Conservation (phyloP, 1,284 basidiomycete genomes). For the Trichosporon sp. region DNA sequence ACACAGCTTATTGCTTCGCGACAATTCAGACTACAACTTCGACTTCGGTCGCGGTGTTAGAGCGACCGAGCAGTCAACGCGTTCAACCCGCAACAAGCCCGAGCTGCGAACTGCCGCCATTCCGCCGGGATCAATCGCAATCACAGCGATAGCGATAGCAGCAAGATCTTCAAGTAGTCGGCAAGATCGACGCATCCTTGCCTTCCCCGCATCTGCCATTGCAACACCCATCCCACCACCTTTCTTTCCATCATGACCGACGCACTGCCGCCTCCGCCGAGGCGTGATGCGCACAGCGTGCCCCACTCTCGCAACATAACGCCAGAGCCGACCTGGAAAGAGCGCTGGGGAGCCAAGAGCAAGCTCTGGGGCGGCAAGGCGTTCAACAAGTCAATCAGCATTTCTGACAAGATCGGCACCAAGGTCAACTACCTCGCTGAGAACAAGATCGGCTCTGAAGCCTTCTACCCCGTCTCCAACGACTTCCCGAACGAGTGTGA, state of each 20-base stretch:
- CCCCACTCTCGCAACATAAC: constrained; percentile 13
- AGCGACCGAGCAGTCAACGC: neutral
- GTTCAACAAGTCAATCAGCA: constrained; percentile 33
- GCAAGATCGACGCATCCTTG: neutral
- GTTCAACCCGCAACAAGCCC: neutral
- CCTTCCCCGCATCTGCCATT: neutral
- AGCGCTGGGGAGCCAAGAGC: constrained; percentile 28
- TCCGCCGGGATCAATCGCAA: neutral
- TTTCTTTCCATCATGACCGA: neutral
- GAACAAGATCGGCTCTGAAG: constrained; percentile 49
- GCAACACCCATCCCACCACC: neutral
- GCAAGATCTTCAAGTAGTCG: neutral
- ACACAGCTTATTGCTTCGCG: neutral
- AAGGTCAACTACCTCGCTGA: constrained; percentile 42
- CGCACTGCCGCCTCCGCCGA: neutral
- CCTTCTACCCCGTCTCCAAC: constrained; percentile 53
- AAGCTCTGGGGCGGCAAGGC: constrained; percentile 39
- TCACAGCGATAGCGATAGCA: neutral
- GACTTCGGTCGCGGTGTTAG: neutral
- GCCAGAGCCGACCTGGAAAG: constrained; percentile 26
- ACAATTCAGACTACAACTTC: neutral
- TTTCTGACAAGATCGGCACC: constrained; percentile 42
- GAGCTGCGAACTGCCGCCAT: neutral
- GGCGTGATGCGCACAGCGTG: neutral
- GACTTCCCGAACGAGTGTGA: constrained; percentile 53